Conservation (phyloP, 2,329 filamentous ascomycete species). For the Sclerotinia spermophila region DNA sequence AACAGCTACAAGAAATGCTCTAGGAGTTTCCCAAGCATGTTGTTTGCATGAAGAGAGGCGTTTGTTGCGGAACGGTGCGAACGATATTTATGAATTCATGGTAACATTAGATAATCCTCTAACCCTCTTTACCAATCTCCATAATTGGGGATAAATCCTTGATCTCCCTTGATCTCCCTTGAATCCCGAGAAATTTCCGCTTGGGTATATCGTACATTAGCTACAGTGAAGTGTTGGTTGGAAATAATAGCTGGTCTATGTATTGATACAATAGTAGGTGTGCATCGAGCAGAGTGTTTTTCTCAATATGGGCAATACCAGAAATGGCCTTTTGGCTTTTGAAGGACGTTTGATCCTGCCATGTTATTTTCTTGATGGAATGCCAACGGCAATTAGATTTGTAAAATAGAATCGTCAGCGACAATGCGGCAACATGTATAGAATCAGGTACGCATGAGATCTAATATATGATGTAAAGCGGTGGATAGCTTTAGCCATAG, state of each 20-base stretch:
- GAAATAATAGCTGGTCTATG: neutral
- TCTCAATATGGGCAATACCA: neutral
- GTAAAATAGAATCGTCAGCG: neutral
- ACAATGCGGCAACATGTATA: neutral
- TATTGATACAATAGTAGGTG: neutral
- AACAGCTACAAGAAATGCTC: neutral
- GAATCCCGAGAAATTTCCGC: neutral
- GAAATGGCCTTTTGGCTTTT: neutral
- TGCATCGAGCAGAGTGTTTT: neutral
- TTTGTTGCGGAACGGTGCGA: neutral
- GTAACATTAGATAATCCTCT: slow-evolving; percentile 2
- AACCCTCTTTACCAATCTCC: neutral
- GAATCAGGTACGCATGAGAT: neutral
- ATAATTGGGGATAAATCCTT: neutral
- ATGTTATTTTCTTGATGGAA: neutral
- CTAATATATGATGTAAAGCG: neutral
- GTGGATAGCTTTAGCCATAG: neutral
- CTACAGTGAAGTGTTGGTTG: neutral
- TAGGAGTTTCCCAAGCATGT: neutral
- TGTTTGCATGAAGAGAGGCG: neutral
- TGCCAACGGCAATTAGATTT: too few relatives aligned
- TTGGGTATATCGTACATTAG: neutral
- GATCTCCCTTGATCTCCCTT: neutral
- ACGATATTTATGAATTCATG: neutral
- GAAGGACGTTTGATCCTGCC: neutral